Conservation (phyloP, 805 yeast species). For the Kuraishia borneana region DNA sequence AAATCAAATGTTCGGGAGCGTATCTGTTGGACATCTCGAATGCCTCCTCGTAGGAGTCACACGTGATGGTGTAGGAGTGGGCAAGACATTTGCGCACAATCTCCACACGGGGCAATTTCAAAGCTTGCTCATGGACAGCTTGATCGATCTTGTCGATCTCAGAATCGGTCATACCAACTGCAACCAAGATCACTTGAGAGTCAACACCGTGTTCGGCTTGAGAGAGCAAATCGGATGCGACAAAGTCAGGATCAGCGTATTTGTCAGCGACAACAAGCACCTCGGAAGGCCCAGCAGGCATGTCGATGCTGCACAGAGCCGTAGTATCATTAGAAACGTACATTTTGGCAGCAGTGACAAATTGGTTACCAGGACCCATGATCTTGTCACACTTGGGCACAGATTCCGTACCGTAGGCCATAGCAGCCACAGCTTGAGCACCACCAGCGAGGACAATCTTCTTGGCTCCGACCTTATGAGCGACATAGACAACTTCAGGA, state of each 20-base stretch:
- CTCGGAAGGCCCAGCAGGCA: conserved; percentile 99
- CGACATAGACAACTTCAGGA: conserved; percentile 96
- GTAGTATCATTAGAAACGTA: conserved; percentile 89
- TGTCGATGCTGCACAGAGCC: conserved; percentile 92
- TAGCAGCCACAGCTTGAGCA: conserved; percentile 97
- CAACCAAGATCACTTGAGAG: conserved; percentile 89
- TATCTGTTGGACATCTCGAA: conserved; percentile 78
- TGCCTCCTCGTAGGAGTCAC: conserved; percentile 66
- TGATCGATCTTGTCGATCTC: conserved; percentile 64
- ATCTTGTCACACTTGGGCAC: conserved; percentile 94
- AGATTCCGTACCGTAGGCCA: conserved; percentile 96
- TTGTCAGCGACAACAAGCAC: conserved; percentile 92
- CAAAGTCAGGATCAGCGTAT: conserved; percentile 85
- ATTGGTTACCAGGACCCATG: conserved; percentile 98
- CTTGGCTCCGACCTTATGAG: conserved; percentile 88
- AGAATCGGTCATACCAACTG: conserved; percentile 53
- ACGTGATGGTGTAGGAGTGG: conserved; percentile 76
- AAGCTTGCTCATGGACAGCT: conserved; percentile 80
- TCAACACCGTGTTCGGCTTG: conserved; percentile 99
- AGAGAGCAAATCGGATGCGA: conserved; percentile 90
- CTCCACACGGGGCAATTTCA: conserved; percentile 78
- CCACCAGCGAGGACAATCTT: conserved; percentile 95
- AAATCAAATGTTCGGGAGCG: conserved; percentile 96
- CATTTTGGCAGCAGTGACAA: conserved; percentile 99
- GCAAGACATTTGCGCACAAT: conserved; percentile 87